Conservation (phyloP, 306 rosid genomes). For the Begonia masoniana region DNA sequence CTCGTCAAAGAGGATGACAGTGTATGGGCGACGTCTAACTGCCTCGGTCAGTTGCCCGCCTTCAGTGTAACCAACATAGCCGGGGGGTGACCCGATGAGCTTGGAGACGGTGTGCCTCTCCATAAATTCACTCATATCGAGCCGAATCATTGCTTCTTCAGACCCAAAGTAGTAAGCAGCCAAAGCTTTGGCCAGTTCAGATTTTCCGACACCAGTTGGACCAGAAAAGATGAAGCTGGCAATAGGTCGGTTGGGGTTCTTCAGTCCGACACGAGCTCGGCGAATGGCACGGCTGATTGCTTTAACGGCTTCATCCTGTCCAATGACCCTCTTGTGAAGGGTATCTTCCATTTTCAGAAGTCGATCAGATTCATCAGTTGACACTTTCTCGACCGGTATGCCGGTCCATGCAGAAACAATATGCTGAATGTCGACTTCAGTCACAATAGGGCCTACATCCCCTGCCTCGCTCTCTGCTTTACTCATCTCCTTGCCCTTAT, state of each 20-base stretch:
- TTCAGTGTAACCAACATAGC: slow-evolving; percentile 92
- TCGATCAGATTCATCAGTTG: slow-evolving; percentile 87
- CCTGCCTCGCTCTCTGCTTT: slow-evolving; percentile 96
- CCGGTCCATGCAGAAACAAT: slow-evolving; percentile 93
- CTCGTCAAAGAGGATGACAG: slow-evolving; percentile 88
- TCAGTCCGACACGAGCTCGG: slow-evolving; percentile 87
- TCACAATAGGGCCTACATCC: slow-evolving; percentile 68
- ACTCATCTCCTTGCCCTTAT: slow-evolving; percentile 90
- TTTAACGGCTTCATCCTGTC: slow-evolving; percentile 91
- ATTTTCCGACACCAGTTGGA: slow-evolving; percentile 97
- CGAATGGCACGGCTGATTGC: slow-evolving; percentile 95
- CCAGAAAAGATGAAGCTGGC: slow-evolving; percentile 97
- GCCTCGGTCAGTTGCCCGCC: slow-evolving; percentile 98
- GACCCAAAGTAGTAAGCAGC: slow-evolving; percentile 94
- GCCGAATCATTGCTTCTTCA: slow-evolving; percentile 94
- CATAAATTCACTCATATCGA: slow-evolving; percentile 98
- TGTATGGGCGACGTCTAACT: slow-evolving; percentile 89
- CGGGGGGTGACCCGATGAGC: slow-evolving; percentile 95
- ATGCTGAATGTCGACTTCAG: slow-evolving; percentile 86
- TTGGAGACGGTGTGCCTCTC: slow-evolving; percentile 92
- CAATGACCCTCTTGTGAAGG: slow-evolving; percentile 70
- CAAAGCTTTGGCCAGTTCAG: slow-evolving; percentile 83
- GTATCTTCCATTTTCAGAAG: slow-evolving; percentile 98
- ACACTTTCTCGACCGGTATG: slow-evolving; percentile 91
- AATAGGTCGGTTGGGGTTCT: slow-evolving; percentile 90